Conservation (phyloP, 768 basidiomycete genomes). For the Thelephora aurantiotincta region DNA sequence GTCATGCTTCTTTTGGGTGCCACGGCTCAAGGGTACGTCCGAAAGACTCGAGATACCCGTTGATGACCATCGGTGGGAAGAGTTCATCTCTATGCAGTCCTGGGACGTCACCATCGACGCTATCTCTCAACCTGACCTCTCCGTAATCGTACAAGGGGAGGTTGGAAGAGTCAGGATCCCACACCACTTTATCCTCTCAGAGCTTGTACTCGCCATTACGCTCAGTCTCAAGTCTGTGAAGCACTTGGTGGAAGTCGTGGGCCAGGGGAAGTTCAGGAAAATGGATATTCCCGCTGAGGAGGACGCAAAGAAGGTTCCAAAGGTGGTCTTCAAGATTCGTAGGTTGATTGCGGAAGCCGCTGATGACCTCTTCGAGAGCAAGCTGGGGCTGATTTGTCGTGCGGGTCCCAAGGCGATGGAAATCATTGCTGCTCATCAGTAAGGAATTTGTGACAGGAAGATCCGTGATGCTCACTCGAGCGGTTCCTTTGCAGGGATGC, state of each 20-base stretch:
- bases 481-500: constrained; percentile 26
- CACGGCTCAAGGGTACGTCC: not conserved
- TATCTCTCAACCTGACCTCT: constrained; percentile 16
- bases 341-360: constrained; percentile 60
- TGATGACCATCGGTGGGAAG: constrained; percentile 60
- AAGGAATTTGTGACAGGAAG: not conserved
- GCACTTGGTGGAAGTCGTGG: constrained; percentile 48
- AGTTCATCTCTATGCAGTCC: constrained; percentile 45
- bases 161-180: constrained; percentile 70
- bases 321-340: constrained; percentile 41
- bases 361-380: constrained; percentile 76
- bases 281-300: constrained; percentile 58
- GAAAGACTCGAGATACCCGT: not conserved
- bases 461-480: not conserved
- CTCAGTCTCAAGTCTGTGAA: constrained; percentile 60
- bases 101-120: constrained; percentile 29
- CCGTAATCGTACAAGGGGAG: constrained; percentile 41
- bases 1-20: not conserved
- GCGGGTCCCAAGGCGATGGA: constrained; percentile 60
- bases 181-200: constrained; percentile 58
- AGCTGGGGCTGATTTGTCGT: constrained; percentile 59
- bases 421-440: constrained; percentile 54
- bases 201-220: constrained; percentile 58
- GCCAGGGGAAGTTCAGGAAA: constrained; percentile 32
- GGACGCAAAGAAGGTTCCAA: constrained; percentile 56